phyloP scores from a whole-genome alignment of 2,329 filamentous ascomycete species.

The Microcera coccophila region DNA sequence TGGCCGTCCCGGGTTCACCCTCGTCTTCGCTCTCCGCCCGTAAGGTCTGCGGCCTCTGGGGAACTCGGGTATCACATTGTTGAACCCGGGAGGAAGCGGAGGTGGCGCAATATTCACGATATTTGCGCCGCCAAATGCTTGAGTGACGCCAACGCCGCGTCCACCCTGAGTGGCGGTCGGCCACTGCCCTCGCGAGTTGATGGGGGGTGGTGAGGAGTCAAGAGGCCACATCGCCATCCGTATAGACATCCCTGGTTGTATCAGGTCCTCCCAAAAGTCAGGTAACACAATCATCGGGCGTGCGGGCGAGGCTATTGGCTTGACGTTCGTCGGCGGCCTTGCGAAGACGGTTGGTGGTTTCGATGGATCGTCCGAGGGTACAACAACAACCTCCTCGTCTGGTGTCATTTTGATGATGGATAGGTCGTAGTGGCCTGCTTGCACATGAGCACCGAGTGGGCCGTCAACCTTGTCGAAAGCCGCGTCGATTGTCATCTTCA shows the following conservation, averaged over 20 bases:
- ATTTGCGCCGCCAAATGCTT: background rate
- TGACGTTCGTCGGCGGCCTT: background rate
- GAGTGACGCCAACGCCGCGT: background rate
- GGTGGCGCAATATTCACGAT: slow-evolving; percentile 2
- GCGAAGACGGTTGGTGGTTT: background rate
- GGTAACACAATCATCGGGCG: slow-evolving; percentile 5
- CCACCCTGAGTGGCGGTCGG: background rate
- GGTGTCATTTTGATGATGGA: background rate
- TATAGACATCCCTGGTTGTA: slow-evolving; percentile 10
- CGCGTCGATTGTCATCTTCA: slow-evolving; percentile 14
- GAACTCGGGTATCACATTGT: background rate
- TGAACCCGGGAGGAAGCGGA: slow-evolving; percentile 8
- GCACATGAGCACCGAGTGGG: background rate
- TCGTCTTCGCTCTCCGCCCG: slow-evolving; percentile 7
- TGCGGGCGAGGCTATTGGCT: background rate
- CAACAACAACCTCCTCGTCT: too few species aligned
- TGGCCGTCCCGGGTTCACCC: slow-evolving; percentile 7
- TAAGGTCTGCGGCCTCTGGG: background rate
- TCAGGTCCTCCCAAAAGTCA: slow-evolving; percentile 14
- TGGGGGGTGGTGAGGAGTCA: background rate
- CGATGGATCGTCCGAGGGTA: too few species aligned
- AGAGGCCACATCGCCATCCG: slow-evolving; percentile 9
- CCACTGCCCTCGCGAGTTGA: background rate
- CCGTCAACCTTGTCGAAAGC: background rate
- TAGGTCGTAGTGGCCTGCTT: slow-evolving; percentile 6